These are phyloP conservation scores for Cryoendolithus antarcticus DNA, from an alignment of 2,329 filamentous ascomycete species.

Conservation along the genomic window DNA sequence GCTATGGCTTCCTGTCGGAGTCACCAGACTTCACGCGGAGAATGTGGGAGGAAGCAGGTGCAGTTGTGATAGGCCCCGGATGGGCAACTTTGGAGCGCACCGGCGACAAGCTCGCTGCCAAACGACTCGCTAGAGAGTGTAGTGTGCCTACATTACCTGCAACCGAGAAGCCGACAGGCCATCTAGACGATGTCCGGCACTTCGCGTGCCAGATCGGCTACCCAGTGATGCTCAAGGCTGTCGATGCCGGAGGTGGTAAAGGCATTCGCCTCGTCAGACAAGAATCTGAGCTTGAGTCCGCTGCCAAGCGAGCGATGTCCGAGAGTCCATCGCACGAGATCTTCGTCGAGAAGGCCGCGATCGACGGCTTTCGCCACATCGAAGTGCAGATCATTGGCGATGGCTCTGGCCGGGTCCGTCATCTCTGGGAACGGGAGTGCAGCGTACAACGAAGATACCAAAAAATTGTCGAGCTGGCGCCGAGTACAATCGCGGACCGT, in stretches of 20 bases:
- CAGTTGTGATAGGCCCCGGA: slow-evolving; percentile 41
- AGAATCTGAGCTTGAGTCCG: slow-evolving; percentile 32
- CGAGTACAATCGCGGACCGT: slow-evolving; percentile 38
- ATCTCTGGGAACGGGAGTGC: slow-evolving; percentile 50
- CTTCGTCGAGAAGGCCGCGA: slow-evolving; percentile 50
- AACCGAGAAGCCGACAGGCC: slow-evolving; percentile 31
- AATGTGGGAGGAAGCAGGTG: slow-evolving; percentile 35
- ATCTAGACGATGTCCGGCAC: slow-evolving; percentile 28
- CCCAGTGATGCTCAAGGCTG: slow-evolving; percentile 52
- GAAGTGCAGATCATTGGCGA: slow-evolving; percentile 51
- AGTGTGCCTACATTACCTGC: slow-evolving; percentile 41
- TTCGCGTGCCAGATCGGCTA: slow-evolving; percentile 49
- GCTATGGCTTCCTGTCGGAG: slow-evolving; percentile 52
- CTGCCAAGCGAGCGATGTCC: slow-evolving; percentile 39
- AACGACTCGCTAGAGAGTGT: slow-evolving; percentile 38
- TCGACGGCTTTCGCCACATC: slow-evolving; percentile 48
- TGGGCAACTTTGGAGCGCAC: slow-evolving; percentile 45
- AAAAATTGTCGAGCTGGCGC: slow-evolving; percentile 49
- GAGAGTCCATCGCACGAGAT: slow-evolving; percentile 47
- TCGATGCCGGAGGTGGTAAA: slow-evolving; percentile 49
- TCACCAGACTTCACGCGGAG: slow-evolving; percentile 37
- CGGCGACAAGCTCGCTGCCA: slow-evolving; percentile 44
- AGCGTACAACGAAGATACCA: slow-evolving; percentile 49
- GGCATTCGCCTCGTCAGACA: slow-evolving; percentile 44
- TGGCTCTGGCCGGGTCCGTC: slow-evolving; percentile 37